Percentiles rank a stretch among this genome's conserved stretches.
phyloP scores from a whole-genome alignment of 2,329 filamentous ascomycete species.

The Bipolaris cookei region DNA sequence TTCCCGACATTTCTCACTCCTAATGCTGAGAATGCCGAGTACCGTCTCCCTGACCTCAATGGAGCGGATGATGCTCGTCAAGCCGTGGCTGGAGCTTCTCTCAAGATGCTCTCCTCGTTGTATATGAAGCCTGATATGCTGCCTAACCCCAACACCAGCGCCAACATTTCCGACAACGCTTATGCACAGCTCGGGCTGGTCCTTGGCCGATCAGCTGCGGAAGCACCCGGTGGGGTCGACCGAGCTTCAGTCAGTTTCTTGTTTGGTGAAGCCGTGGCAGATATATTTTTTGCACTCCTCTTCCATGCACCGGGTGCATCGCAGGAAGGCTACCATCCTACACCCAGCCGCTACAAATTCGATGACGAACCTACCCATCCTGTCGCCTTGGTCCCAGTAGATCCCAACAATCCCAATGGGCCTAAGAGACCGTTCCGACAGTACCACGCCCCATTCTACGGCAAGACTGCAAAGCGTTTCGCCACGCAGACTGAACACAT shows the following conservation, averaged over 20 bases:
- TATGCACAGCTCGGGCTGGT: slow-evolving; percentile 20
- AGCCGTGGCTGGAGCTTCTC: slow-evolving; percentile 32
- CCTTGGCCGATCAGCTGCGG: slow-evolving; percentile 7
- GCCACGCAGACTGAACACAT: slow-evolving; percentile 24
- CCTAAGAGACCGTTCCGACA: slow-evolving; percentile 23
- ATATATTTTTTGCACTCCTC: slow-evolving; percentile 27
- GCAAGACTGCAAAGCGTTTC: slow-evolving; percentile 28
- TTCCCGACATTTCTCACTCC: slow-evolving; percentile 25
- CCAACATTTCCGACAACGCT: slow-evolving; percentile 15
- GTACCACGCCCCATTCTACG: slow-evolving; percentile 34
- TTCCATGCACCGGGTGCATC: slow-evolving; percentile 17
- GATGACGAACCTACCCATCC: slow-evolving; percentile 36
- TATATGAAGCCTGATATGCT: slow-evolving; percentile 17
- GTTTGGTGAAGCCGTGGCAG: slow-evolving; percentile 29
- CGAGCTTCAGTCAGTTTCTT: slow-evolving; percentile 24
- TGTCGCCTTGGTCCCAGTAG: slow-evolving; percentile 26
- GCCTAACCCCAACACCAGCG: slow-evolving; percentile 1
- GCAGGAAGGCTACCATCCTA: slow-evolving; percentile 25
- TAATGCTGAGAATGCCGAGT: slow-evolving; percentile 6
- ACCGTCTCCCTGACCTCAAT: slow-evolving; percentile 16
- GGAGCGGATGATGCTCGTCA: slow-evolving; percentile 25
- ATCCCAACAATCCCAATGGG: slow-evolving; percentile 31
- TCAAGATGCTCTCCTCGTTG: slow-evolving; percentile 23
- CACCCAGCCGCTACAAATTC: slow-evolving; percentile 27
- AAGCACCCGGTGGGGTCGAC: slow-evolving; percentile 18